Conservation (phyloP, 108 stramenopile genomes). For the Mayamaea pseudoterrestris region DNA sequence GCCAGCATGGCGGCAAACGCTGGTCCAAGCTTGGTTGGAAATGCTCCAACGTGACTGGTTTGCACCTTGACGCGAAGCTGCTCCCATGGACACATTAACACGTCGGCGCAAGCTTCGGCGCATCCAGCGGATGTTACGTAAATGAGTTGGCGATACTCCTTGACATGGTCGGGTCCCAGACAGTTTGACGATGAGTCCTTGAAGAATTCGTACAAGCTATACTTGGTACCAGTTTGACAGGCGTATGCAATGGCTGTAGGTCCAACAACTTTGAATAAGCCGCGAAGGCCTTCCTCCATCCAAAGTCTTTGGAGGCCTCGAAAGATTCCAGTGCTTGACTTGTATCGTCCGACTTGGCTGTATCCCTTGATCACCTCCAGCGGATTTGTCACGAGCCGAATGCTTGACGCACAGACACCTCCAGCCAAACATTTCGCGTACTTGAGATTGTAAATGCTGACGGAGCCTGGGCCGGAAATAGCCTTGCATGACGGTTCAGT, state of each 20-base stretch:
- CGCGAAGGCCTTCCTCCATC: conserved; percentile 7
- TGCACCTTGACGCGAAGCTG: conserved; percentile 88
- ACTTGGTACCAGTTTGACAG: conserved; percentile 10
- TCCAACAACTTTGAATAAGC: neutral
- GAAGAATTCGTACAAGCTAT: conserved; percentile 20
- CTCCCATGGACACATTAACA: conserved; percentile 97
- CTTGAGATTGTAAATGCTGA: too few species aligned
- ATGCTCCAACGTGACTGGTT: conserved; percentile 5
- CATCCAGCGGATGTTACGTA: conserved; percentile 86
- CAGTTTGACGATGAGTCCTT: conserved; percentile 11
- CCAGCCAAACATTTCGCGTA: neutral
- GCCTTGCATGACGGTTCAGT: too few species aligned
- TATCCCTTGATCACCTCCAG: neutral
- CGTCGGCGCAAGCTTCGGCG: conserved; percentile 95
- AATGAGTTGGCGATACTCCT: conserved; percentile 39
- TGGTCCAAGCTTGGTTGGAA: conserved; percentile 86
- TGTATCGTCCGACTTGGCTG: neutral
- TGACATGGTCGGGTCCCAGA: conserved; percentile 5
- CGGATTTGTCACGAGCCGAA: neutral
- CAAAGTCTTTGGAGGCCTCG: conserved; percentile 6
- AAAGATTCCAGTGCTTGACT: too few species aligned
- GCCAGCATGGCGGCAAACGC: conserved; percentile 76
- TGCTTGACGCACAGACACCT: neutral
- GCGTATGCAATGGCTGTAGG: conserved; percentile 1
- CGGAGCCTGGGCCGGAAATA: too few species aligned